phyloP scores from a whole-genome alignment of 140 eudicot species.

The Flaveria floridana region DNA sequence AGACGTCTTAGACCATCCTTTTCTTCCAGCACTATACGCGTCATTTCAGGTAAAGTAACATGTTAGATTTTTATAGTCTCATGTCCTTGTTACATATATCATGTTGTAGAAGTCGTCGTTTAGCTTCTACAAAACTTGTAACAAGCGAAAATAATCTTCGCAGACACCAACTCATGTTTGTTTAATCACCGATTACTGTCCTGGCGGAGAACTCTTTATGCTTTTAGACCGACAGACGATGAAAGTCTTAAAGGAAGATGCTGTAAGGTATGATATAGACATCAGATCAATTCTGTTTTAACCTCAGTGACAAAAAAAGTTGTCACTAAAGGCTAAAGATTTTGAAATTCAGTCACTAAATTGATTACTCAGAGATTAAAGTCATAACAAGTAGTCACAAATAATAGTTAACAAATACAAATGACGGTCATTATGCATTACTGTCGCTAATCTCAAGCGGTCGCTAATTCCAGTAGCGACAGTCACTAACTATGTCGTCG shows the following conservation, averaged over 20 bases:
- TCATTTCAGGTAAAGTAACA: slow-evolving; percentile 81
- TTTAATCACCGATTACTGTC: slow-evolving; percentile 87
- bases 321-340: neutral
- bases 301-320: neutral
- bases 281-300: too few species aligned
- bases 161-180: slow-evolving; percentile 93
- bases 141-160: slow-evolving; percentile 23
- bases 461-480: neutral
- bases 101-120: neutral
- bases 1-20: slow-evolving; percentile 91
- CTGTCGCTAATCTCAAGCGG: neutral
- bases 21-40: slow-evolving; percentile 97
- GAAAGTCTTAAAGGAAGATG: slow-evolving; percentile 89
- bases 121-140: slow-evolving; percentile 14
- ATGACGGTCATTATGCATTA: neutral
- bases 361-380: neutral
- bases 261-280: slow-evolving; percentile 56
- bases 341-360: neutral
- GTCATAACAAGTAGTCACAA: neutral
- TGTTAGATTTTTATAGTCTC: neutral
- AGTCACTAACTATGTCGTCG: neutral
- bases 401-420: too few species aligned
- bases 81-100: neutral
- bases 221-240: slow-evolving; percentile 83
- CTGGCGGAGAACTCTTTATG: slow-evolving; percentile 97